Base-by-base conservation (phyloP, 139 green algal genomes). In the Chlamydomonas schloesseri region DNA sequence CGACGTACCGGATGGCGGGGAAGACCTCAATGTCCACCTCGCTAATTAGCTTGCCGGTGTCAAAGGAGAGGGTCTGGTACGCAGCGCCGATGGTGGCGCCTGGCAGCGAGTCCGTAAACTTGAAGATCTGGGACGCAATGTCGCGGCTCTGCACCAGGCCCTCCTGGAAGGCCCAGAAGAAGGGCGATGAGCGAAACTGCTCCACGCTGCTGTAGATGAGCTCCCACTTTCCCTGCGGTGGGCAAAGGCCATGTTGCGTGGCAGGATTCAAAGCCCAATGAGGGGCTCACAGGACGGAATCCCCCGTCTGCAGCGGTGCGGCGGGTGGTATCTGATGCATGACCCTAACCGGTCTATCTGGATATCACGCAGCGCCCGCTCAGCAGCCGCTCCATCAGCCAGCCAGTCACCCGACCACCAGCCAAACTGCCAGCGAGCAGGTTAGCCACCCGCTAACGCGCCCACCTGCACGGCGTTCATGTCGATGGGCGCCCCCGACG, bases 161-260 rank as follows among this genome's bases (percentile, higher is more conserved):
- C 73, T 88, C 74, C 53, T 83, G 72, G 72, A 91, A 91, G 42
- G 87, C 81, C 87, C 74, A 86, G 82, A 91, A 91, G 67, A 91
- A 91, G 29, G 87, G 87, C 11, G 69, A 84, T 24, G 82, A 88
- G 57, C 85, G 81, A 55, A 87, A 87, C 28, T 74, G 81, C 69
- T 87, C 81, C 55, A 87, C 81, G 17, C 68, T 79, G 37, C 53
- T 72, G 69, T 87, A 87, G 33, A 87, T 55, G 53, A 87, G 68
- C 81, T 87, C 81, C 81, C 81, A 87, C 69, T 87, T 87, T 53
- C 81, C 81, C 69, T 85, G 79, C 33, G 70, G 8, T 50, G 42
- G 42, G n/a, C n/a, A n/a, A 50, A 50, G 42, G 8, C 6, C 42
- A 8, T 50, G 42, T 50, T 50, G 42, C n/a, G n/a, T n/a, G n/a